Evolutionary conservation across 2,329 filamentous ascomycete genomes (phyloP), one percentile per base, ranked within the genome.

Genomic region (Monilinia aucupariae): DNA sequence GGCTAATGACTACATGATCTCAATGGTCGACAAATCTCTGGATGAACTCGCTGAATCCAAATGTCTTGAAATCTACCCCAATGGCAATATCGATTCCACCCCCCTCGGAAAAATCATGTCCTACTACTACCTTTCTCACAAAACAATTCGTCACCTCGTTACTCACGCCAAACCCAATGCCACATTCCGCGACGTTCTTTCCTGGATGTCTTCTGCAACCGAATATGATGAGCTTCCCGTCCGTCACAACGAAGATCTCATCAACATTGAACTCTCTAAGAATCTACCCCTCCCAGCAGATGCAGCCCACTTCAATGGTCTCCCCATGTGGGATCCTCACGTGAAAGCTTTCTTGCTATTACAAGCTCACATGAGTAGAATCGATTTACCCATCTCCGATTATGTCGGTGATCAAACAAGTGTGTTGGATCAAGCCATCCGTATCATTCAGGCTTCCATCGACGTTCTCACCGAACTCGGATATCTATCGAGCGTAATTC

Each of bases 211-310:
- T 66, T 85, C 87, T 59, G 94, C 96, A 1, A 91, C 89, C 2
- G 94, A 99, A 78, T 99, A 97, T 76, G 92, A 99, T 73, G 96
- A 99, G 77, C 85, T 99, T 0, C 94, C 94, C 0, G 94, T 99
- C 30, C 91, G 94, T 7, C 94, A 99, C 78, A 99, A 99, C 73
- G 94, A 99, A 77, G 96, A 99, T 73, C 85, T 99, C 51, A 92
- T 99, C 80, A 99, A 99, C 74, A 90, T 85, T 4, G 91, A 97
- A 69, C 81, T 99, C 4, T 91, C 92, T 8, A 85, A 86, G 64
- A 91, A 92, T 66, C 79, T 99, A 0, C 90, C 92, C 0, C 81
- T 84, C 64, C 77, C 81, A 52, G 69, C 69, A 22, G 54, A 58
- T 1, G 60, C 60, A 17, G 66, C 69, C 6, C 66, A 69, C 8